Evolutionary conservation across 2,329 filamentous ascomycete species (phyloP).

Genomic region (Aspergillus ochraceoroseus): DNA sequence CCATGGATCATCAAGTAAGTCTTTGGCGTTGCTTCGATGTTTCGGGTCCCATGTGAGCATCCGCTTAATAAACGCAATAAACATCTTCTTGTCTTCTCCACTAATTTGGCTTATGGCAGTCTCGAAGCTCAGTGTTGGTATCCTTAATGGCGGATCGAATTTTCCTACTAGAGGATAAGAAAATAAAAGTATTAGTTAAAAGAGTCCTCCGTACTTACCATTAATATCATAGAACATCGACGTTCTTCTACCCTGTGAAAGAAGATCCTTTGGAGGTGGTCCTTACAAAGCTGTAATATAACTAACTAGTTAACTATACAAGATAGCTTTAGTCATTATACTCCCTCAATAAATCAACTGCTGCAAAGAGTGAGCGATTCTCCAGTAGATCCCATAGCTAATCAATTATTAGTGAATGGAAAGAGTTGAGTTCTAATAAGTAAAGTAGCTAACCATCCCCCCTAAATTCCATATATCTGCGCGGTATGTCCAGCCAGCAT

Average conservation of each 20-base stretch:
- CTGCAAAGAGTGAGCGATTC: slow-evolving; percentile 25
- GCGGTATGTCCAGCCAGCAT: background rate
- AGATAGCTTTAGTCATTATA: slow-evolving; percentile 31
- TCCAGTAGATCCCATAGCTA: slow-evolving; percentile 33
- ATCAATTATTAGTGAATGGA: background rate
- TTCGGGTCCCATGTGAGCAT: too few species aligned
- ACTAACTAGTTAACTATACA: too few species aligned
- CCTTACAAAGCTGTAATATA: slow-evolving; percentile 32
- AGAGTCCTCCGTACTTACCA: slow-evolving; percentile 7
- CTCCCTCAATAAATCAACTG: slow-evolving; percentile 20
- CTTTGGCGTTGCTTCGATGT: too few species aligned
- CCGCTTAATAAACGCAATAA: too few species aligned
- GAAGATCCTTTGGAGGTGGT: slow-evolving; percentile 28
- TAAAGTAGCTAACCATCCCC: slow-evolving; percentile 1
- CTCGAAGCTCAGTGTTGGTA: too few species aligned
- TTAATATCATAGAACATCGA: slow-evolving; percentile 15
- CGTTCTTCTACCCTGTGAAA: slow-evolving; percentile 24
- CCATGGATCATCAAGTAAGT: too few species aligned
- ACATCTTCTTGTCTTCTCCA: too few species aligned
- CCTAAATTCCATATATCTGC: slow-evolving; percentile 8
- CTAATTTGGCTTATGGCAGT: too few species aligned
- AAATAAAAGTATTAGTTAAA: too few species aligned
- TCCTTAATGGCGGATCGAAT: too few species aligned
- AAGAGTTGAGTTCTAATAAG: too few species aligned
- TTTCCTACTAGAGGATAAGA: too few species aligned